Base-by-base conservation (phyloP, 495 filamentous ascomycete genomes). In the Aspergillus coremiiformis region DNA sequence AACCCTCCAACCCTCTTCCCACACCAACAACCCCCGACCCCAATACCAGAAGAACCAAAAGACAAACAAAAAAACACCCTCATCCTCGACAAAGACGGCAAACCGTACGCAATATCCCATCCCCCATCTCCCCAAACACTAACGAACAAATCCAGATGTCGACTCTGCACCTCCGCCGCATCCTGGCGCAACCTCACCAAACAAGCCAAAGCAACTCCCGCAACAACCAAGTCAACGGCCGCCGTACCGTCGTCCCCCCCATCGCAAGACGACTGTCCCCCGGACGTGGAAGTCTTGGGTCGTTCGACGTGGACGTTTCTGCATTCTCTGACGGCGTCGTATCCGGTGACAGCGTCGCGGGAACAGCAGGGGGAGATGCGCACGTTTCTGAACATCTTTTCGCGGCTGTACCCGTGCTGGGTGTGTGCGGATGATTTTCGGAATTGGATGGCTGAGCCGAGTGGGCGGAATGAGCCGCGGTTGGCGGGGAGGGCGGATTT, bases 371-470 rank as follows among this genome's bases (percentile, higher is more conserved):
- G 65, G 4, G 83, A 96, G 47, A 85, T 93, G 67, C 72, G 68
- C 47, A 73, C 76, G n/a, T 97, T 98, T 68, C 78, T 98, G 58
- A 65, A 67, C 19, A 66, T 88, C 0, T 96, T 98, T 65, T 79
- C 85, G 19, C 82, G 82, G 50, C 65, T 97, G 4, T 98, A 98
- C 56, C 93, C 93, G 24, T 98, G 93, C 75, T 94, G 89, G 89
- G 78, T 84, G 7, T 98, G 93, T 68, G 94, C 90, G 33, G 87
- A 89, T 55, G 94, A 96, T 61, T 96, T 98, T 66, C 85, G 82
- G 67, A 59, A 52, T 0, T 97, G 90, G 80, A 87, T 97, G 73
- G 75, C 72, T 53, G 79, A 78, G 60, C 72, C 73, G n/a, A 73
- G 74, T 59, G 72, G 71, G 9, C 53, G 51, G 12, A 86, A 91